A percentile compares a stretch with the other conserved stretches of the same genome.
phyloP scores from a whole-genome alignment of 768 basidiomycete species.

The Exidia glandulosa region DNA sequence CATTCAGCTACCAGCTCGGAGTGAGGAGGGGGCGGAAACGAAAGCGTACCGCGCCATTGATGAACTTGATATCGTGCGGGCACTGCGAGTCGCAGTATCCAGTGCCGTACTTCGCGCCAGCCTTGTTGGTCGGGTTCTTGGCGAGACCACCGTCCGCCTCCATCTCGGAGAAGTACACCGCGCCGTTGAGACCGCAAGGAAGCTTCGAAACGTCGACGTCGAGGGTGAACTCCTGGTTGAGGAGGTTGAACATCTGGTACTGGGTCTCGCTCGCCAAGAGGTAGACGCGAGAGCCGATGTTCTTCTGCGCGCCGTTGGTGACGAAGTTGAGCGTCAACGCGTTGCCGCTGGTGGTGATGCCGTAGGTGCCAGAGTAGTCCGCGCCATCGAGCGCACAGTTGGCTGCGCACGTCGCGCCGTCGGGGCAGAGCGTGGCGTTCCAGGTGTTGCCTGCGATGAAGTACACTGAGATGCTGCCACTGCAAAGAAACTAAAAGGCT shows the following conservation, averaged over 20 bases:
- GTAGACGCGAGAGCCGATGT: conserved; percentile 31
- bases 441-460: conserved; percentile 11
- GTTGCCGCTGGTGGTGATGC: conserved; percentile 22
- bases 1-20: not conserved
- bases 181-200: conserved; percentile 50
- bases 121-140: conserved; percentile 40
- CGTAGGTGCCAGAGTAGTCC: conserved; percentile 22
- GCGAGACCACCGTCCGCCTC: conserved; percentile 35
- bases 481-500: not conserved
- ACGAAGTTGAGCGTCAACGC: conserved; percentile 23
- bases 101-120: conserved; percentile 49
- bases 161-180: conserved; percentile 51
- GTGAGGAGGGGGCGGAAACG: not conserved
- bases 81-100: conserved; percentile 58
- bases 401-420: conserved; percentile 6
- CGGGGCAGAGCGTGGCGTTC: conserved; percentile 10
- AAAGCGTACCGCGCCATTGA: conserved; percentile 36
- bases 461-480: not conserved
- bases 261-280: conserved; percentile 31
- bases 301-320: conserved; percentile 14
- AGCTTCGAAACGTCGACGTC: conserved; percentile 49
- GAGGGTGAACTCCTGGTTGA: conserved; percentile 49
- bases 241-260: conserved; percentile 41
- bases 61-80: conserved; percentile 50
- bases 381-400: conserved; percentile 21